Conservation (phyloP, 805 yeast species). For the Yarrowia sp. region DNA sequence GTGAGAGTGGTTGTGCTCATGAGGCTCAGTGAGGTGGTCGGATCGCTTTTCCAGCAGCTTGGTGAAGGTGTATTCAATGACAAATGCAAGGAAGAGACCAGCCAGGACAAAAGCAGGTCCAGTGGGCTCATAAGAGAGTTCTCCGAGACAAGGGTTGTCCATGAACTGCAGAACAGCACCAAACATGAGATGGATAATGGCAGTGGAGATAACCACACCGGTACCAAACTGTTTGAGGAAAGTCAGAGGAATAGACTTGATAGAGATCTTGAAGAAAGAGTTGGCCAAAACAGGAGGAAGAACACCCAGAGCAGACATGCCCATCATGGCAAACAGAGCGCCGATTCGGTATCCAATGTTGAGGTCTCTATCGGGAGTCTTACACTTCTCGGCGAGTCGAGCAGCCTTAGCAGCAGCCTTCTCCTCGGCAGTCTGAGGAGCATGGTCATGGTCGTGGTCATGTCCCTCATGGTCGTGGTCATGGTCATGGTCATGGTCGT, state of each 20-base stretch:
- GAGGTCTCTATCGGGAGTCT: conserved; percentile 34
- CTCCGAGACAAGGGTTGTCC: conserved; percentile 59
- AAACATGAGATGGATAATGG: conserved; percentile 68
- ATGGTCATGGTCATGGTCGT: neutral
- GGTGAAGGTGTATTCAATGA: conserved; percentile 52
- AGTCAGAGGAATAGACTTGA: conserved; percentile 36
- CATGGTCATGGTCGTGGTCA: neutral
- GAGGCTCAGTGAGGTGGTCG: neutral
- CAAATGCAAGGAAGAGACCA: conserved; percentile 50
- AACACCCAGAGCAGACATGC: conserved; percentile 41
- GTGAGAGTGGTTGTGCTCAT: conserved; percentile 28
- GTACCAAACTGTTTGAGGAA: conserved; percentile 75
- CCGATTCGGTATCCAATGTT: conserved; percentile 40
- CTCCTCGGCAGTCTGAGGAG: neutral
- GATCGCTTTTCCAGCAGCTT: conserved; percentile 43
- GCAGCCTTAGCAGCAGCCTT: conserved; percentile 13
- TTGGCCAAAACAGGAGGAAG: conserved; percentile 40
- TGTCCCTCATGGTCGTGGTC: conserved; percentile 17
- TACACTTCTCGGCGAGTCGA: neutral
- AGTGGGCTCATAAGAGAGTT: conserved; percentile 53
- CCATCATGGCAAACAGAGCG: conserved; percentile 41
- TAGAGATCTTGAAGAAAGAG: conserved; percentile 27
- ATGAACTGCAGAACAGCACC: conserved; percentile 63
- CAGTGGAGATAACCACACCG: conserved; percentile 80
- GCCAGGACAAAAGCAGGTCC: conserved; percentile 54